These are phyloP conservation scores for Russula dissimulans DNA, from an alignment of 768 basidiomycete species.

Conservation along the genomic window DNA sequence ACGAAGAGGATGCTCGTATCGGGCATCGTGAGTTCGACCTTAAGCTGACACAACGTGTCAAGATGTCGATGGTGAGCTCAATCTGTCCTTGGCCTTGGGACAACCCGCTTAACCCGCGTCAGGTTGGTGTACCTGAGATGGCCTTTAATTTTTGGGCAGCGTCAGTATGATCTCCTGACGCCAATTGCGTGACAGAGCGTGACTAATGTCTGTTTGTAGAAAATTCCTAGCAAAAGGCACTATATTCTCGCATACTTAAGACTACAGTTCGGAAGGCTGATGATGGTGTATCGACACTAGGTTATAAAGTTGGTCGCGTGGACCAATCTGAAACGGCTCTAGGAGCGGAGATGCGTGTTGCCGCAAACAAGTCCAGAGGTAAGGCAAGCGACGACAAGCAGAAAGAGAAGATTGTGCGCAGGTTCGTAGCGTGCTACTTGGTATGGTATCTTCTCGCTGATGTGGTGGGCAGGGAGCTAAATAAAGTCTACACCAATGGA, in stretches of 20 bases:
- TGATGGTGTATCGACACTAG: constrained; percentile 29
- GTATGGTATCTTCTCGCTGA: not conserved
- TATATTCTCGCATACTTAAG: not conserved
- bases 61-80: constrained; percentile 89
- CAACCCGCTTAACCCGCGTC: not conserved
- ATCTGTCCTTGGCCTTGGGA: not conserved
- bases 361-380: constrained; percentile 51
- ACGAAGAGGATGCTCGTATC: constrained; percentile 89
- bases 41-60: constrained; percentile 84
- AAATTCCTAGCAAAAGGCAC: constrained; percentile 78
- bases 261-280: not conserved
- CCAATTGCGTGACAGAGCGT: not conserved
- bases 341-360: constrained; percentile 91
- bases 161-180: constrained; percentile 34
- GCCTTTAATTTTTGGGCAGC: constrained; percentile 91
- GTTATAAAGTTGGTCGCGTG: constrained; percentile 92
- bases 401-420: constrained; percentile 82
- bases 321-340: constrained; percentile 96
- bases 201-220: constrained; percentile 28
- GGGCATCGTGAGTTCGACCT: constrained; percentile 94
- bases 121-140: constrained; percentile 94
- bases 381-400: constrained; percentile 41
- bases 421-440: constrained; percentile 32
- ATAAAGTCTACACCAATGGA: constrained; percentile 94
- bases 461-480: constrained; percentile 54